Conservation (phyloP, 257 asterid species). For the Rubia yunnanensis region DNA sequence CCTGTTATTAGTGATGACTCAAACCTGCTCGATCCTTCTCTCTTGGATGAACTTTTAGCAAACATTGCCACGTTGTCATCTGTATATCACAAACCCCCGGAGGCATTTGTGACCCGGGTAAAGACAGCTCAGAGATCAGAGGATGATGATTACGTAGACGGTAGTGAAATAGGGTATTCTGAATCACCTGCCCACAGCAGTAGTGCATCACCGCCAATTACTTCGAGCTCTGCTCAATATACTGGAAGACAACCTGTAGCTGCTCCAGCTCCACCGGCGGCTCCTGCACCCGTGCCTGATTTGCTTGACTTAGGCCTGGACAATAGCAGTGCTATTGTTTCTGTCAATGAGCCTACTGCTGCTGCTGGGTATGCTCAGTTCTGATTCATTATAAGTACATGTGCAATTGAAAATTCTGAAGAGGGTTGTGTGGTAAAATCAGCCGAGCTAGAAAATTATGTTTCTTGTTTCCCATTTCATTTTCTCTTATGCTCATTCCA, state of each 20-base stretch:
- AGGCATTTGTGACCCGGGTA: slow-evolving; percentile 88
- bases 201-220: slow-evolving; percentile 55
- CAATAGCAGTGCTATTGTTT: slow-evolving; percentile 52
- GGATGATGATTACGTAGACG: slow-evolving; percentile 94
- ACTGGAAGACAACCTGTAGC: slow-evolving; percentile 49
- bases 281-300: slow-evolving; percentile 75
- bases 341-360: slow-evolving; percentile 54
- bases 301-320: slow-evolving; percentile 94
- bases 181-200: slow-evolving; percentile 58
- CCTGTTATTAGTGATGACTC: slow-evolving; percentile 98
- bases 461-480: not conserved
- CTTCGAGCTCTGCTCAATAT: slow-evolving; percentile 41
- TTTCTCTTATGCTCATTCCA: not conserved
- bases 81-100: slow-evolving; percentile 96
- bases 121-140: slow-evolving; percentile 77
- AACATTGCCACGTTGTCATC: slow-evolving; percentile 96
- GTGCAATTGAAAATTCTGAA: not conserved
- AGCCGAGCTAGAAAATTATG: not conserved
- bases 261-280: slow-evolving; percentile 31
- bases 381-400: not conserved
- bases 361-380: slow-evolving; percentile 48
- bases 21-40: slow-evolving; percentile 85
- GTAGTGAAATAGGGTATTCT: slow-evolving; percentile 60
- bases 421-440: not conserved
- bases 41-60: slow-evolving; percentile 92